A percentile compares a stretch with the other conserved stretches of the same genome.
phyloP scores from a whole-genome alignment of 305 asterid species.

The Solanum hybrid region DNA sequence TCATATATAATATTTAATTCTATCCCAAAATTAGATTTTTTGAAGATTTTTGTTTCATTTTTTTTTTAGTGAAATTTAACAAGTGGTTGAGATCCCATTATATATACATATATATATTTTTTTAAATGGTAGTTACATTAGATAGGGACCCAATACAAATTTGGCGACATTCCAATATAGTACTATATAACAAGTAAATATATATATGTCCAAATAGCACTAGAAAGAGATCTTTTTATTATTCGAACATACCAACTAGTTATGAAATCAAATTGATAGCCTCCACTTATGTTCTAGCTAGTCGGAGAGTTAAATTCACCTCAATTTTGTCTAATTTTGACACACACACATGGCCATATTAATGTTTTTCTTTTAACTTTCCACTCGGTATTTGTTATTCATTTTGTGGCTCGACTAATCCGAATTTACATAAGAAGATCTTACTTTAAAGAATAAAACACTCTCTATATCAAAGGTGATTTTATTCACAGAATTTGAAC shows the following conservation, averaged over 20 bases:
- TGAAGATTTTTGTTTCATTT: background rate
- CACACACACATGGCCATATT: background rate
- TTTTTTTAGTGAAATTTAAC: background rate
- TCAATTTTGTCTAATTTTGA: background rate
- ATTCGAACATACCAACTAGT: background rate
- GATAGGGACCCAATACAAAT: no score
- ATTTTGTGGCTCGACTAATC: background rate
- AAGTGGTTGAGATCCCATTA: background rate
- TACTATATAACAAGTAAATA: no score
- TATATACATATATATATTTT: no score
- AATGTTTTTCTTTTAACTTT: no score
- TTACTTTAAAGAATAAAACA: background rate
- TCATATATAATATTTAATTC: background rate
- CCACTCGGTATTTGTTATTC: background rate
- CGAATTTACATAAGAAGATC: background rate
- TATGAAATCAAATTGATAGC: background rate
- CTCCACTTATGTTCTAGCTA: background rate
- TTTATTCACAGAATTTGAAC: no score
- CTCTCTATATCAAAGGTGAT: background rate
- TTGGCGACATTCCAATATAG: no score
- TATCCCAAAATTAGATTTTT: background rate
- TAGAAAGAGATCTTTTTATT: no score
- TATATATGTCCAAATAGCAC: no score
- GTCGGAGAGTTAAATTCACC: background rate
- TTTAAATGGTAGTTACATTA: no score